phyloP scores from a whole-genome alignment of 179 eudicot species.

The Heliamphora pulchella region DNA sequence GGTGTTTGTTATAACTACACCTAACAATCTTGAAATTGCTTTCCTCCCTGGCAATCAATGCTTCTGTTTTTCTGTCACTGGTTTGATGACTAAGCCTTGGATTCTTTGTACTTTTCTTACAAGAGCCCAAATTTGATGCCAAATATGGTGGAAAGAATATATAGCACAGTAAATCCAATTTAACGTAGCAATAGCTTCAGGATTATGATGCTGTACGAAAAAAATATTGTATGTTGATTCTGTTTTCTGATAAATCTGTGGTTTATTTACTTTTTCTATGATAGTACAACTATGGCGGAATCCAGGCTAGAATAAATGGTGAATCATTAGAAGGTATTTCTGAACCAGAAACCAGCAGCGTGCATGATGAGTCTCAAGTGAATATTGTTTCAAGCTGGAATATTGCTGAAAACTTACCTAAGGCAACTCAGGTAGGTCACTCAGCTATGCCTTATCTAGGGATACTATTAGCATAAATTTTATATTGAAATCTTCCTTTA shows the following conservation, averaged over 20 bases:
- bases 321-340: slow-evolving; percentile 35
- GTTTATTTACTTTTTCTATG: slow-evolving; percentile 10
- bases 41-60: neutral
- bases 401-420: slow-evolving; percentile 75
- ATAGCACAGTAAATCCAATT: neutral
- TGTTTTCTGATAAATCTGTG: slow-evolving; percentile 9
- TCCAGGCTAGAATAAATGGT: slow-evolving; percentile 58
- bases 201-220: neutral
- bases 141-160: neutral
- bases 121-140: neutral
- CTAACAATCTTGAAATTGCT: neutral
- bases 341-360: slow-evolving; percentile 26
- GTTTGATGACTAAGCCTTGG: neutral
- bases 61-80: neutral
- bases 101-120: neutral
- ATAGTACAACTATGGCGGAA: slow-evolving; percentile 95
- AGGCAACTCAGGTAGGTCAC: slow-evolving; percentile 57
- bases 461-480: neutral
- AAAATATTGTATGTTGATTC: slow-evolving; percentile 5
- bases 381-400: slow-evolving; percentile 88
- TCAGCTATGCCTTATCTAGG: neutral
- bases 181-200: neutral
- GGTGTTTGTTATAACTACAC: neutral
- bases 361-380: slow-evolving; percentile 42
- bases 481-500: neutral